phyloP scores from a whole-genome alignment of 352 stramenopile genomes.

The Globisporangium uncinulatum region DNA sequence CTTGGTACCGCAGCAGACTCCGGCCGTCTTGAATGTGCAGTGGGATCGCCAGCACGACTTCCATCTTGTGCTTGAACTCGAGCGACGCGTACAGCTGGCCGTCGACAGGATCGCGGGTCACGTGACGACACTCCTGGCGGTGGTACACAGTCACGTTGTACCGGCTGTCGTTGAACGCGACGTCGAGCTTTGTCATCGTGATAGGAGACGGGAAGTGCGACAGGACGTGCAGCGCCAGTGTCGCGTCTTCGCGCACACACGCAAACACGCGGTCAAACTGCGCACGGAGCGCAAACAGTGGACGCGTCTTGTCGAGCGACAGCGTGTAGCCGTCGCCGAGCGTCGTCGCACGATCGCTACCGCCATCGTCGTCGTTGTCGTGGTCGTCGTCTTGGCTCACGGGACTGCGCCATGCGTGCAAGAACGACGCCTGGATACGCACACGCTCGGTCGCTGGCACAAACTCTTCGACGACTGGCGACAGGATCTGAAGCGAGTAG shows the following conservation, averaged over 20 bases:
- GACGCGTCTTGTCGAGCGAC: constrained; percentile 39
- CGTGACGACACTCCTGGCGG: constrained; percentile 4
- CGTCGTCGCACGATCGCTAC: constrained; percentile 4
- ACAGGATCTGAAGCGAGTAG: constrained; percentile 73
- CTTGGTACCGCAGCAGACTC: constrained; percentile 51
- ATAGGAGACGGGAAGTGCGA: constrained; percentile 54
- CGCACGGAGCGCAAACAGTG: constrained; percentile 39
- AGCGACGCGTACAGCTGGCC: constrained; percentile 41
- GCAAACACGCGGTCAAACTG: constrained; percentile 63
- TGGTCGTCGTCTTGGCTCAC: constrained; percentile 13
- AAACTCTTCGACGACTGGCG: constrained; percentile 64
- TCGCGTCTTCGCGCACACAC: constrained; percentile 63
- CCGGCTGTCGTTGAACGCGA: constrained; percentile 70
- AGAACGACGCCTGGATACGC: constrained; percentile 49
- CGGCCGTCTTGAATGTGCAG: constrained; percentile 51
- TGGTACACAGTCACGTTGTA: constrained; percentile 67
- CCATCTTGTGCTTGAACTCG: constrained; percentile 34
- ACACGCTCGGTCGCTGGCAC: constrained; percentile 49
- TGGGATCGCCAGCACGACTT: constrained; percentile 34
- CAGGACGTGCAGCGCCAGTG: constrained; percentile 36
- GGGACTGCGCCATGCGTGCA: constrained; percentile 58
- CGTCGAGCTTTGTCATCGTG: constrained; percentile 54
- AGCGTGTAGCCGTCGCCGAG: constrained; percentile 44
- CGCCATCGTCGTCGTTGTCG: constrained; percentile 30
- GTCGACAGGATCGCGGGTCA: constrained; percentile 17